These are phyloP conservation scores for Penicillium occitanis DNA, from an alignment of 2,329 filamentous ascomycete species.

Conservation along the genomic window DNA sequence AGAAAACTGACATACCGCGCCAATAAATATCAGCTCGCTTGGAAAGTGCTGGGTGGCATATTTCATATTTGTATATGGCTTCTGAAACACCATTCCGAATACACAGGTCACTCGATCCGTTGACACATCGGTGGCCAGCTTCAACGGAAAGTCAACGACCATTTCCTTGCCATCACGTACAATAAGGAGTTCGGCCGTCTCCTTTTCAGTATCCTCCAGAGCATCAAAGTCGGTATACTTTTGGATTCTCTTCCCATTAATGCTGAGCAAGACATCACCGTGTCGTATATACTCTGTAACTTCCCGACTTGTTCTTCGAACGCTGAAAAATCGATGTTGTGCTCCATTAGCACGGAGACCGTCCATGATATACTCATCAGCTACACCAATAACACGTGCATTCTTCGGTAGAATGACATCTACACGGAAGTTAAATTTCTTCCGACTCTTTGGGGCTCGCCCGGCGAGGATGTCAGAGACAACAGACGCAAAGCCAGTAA, in stretches of 20 bases:
- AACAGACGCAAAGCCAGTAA: constrained; percentile 11
- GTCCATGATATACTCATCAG: constrained; percentile 10
- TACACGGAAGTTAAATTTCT: constrained; percentile 12
- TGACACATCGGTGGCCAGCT: constrained; percentile 3
- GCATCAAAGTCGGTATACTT: constrained; percentile 14
- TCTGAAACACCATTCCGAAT: constrained; percentile 16
- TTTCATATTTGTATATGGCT: constrained; percentile 12
- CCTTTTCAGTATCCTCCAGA: constrained; percentile 2
- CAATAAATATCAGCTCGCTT: constrained; percentile 11
- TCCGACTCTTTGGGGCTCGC: background rate
- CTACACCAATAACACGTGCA: constrained; percentile 14
- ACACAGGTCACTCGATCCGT: constrained; percentile 12
- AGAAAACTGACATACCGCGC: background rate
- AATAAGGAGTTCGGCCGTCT: constrained; percentile 12
- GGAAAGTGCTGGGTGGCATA: constrained; percentile 10
- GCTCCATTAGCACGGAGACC: constrained; percentile 15
- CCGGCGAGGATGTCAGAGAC: constrained; percentile 6
- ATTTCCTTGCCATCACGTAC: constrained; percentile 14
- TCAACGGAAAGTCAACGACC: constrained; percentile 9
- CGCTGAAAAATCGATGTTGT: constrained; percentile 18
- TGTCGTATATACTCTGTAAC: constrained; percentile 12
- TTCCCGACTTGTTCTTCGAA: constrained; percentile 1
- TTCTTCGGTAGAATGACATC: constrained; percentile 11
- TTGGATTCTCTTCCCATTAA: constrained; percentile 8
- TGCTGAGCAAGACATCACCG: constrained; percentile 15